A percentile compares a stretch with the other conserved stretches of the same genome.
Evolutionary conservation across 2,329 filamentous ascomycete genomes (phyloP).

Genomic region (Ophiostoma ulmi): DNA sequence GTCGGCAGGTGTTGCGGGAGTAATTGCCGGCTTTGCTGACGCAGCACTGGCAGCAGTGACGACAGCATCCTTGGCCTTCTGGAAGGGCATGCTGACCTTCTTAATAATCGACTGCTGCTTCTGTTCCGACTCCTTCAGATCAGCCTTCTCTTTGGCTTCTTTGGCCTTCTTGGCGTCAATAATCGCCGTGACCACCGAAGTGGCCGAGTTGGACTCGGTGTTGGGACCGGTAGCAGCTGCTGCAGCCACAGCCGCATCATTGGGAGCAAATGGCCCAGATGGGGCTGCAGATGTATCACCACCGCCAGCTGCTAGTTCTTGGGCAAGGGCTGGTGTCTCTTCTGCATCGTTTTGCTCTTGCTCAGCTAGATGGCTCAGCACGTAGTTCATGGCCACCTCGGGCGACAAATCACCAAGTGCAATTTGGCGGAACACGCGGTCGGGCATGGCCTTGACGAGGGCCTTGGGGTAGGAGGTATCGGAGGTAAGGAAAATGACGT

Average conservation of each 20-base stretch:
- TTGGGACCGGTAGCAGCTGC: not conserved
- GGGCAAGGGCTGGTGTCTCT: constrained; percentile 30
- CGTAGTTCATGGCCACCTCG: constrained; percentile 81
- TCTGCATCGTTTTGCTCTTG: constrained; percentile 37
- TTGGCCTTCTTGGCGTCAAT: constrained; percentile 19
- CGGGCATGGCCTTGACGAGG: constrained; percentile 78
- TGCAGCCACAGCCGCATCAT: not conserved
- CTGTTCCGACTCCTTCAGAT: not conserved
- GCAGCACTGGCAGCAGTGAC: not conserved
- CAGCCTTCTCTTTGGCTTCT: constrained; percentile 13
- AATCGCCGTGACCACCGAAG: constrained; percentile 10
- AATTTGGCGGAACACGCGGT: constrained; percentile 83
- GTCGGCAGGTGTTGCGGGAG: not conserved
- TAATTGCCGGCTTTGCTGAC: not conserved
- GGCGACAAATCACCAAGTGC: constrained; percentile 81
- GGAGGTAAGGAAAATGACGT: constrained; percentile 89
- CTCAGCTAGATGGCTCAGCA: constrained; percentile 71
- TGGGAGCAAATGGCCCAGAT: not conserved
- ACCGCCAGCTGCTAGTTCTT: constrained; percentile 25
- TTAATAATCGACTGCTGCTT: constrained; percentile 19
- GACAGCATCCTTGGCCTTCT: constrained; percentile 15
- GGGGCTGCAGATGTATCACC: not conserved
- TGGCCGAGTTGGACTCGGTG: not conserved
- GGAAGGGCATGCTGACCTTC: constrained; percentile 21
- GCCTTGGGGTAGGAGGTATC: constrained; percentile 86